Evolutionary conservation across 2,329 filamentous ascomycete species (phyloP), one percentile per base, ranked within the genome.

Genomic region (Zymoseptoria passerinii): DNA sequence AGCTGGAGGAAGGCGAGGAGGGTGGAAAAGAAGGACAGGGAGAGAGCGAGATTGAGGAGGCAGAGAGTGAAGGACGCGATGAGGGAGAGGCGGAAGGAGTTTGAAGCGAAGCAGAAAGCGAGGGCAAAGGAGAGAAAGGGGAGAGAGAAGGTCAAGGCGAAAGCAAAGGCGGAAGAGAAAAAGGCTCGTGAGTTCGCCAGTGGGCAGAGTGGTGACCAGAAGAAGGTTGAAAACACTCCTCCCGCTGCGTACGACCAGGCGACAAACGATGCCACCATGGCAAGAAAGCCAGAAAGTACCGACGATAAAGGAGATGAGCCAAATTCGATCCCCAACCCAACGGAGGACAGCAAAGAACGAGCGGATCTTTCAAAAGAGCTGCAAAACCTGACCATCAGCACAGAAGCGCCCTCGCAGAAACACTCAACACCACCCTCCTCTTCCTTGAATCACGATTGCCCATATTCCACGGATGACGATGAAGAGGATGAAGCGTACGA

Each of bases 1-100:
- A 61, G 71, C 9, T 63, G 73, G 57, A 76, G 74, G 63, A 73
- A 70, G 60, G 72, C 67, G 62, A 75, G 71, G 62, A 74, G 71
- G 57, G 64, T 75, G 18, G 71, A 71, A 2, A 67, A 74, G 16
- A 66, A 75, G 56, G 75, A 73, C 61, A 74, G 72, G 53, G 67
- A 61, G 48, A 62, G 63, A 28, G 60, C 63, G 48, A 61, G 63
- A 44, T 61, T 58, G 57, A 62, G 66, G 8, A 68, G 67, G 59
- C 57, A 63, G 53, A 50, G 68, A 18, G 53, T 67, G 7, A 54
- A 64, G n/a, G 61, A 68, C 29, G 67, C 63, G 16, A 68, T 67
- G 63, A 60, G 59, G 23, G 60, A 63, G 58, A 67, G 68, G 59
- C 58, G 65, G 53, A 67, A 61, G 35, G 62, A 44, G 4, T 60